These are phyloP conservation scores for Leccinum barrowsii DNA, from an alignment of 768 basidiomycete genomes.

Conservation along the genomic window DNA sequence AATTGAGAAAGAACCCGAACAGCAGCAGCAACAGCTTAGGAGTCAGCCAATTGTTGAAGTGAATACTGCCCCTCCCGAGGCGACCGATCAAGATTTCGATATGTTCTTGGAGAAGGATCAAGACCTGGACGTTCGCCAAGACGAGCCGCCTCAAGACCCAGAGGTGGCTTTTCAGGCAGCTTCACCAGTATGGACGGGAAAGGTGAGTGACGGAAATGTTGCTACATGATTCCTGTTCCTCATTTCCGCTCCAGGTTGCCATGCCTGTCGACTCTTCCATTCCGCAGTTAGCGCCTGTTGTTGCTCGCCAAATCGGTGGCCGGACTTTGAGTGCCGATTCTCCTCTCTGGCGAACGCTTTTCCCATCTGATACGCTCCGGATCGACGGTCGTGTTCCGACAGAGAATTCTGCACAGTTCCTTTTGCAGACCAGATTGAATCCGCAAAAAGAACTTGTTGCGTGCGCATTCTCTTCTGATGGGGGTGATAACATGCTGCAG, in stretches of 20 bases:
- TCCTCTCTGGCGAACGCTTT: slow-evolving; percentile 69
- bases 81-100: slow-evolving; percentile 81
- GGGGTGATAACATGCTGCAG: slow-evolving; percentile 48
- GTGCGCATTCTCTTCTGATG: slow-evolving; percentile 63
- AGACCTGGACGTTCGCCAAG: slow-evolving; percentile 29
- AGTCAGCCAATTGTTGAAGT: slow-evolving; percentile 49
- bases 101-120: slow-evolving; percentile 73
- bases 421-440: slow-evolving; percentile 76
- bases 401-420: slow-evolving; percentile 71
- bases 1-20: slow-evolving; percentile 22
- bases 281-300: slow-evolving; percentile 61
- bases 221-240: slow-evolving; percentile 4
- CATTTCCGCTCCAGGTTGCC: slow-evolving; percentile 48
- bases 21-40: slow-evolving; percentile 32
- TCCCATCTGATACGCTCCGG: slow-evolving; percentile 64
- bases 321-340: slow-evolving; percentile 54
- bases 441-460: slow-evolving; percentile 75
- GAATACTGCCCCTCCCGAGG: slow-evolving; percentile 35
- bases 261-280: slow-evolving; percentile 78
- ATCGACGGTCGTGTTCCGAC: slow-evolving; percentile 85
- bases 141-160: slow-evolving; percentile 34
- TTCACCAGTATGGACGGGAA: slow-evolving; percentile 70
- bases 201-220: slow-evolving; percentile 41
- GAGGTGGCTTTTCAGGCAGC: slow-evolving; percentile 52
- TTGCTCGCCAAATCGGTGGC: slow-evolving; percentile 80